These are phyloP conservation scores for Cytospora schulzeri DNA, from an alignment of 2,329 filamentous ascomycete species.

Conservation along the genomic window DNA sequence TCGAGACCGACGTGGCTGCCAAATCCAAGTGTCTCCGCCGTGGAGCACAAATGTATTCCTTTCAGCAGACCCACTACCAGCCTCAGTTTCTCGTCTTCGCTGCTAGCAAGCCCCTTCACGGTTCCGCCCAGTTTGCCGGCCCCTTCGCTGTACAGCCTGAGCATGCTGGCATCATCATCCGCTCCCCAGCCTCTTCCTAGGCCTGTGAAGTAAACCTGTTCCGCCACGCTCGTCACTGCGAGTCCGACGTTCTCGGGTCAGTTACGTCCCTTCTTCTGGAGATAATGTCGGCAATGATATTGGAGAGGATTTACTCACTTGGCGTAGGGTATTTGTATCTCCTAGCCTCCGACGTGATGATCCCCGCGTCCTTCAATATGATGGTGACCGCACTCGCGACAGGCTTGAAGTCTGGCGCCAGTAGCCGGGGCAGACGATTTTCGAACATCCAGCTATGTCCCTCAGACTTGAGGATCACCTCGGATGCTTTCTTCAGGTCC, in stretches of 20 bases:
- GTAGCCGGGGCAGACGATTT: slow-evolving; percentile 58
- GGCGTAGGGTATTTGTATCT: slow-evolving; percentile 60
- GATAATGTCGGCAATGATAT: no score
- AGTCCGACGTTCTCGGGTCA: neutral
- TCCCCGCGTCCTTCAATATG: slow-evolving; percentile 63
- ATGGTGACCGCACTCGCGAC: slow-evolving; percentile 61
- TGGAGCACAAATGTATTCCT: slow-evolving; percentile 47
- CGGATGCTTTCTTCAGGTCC: slow-evolving; percentile 45
- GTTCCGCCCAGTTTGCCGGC: slow-evolving; percentile 37
- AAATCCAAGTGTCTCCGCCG: slow-evolving; percentile 47
- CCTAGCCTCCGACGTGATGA: slow-evolving; percentile 68
- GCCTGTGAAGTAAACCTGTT: slow-evolving; percentile 65
- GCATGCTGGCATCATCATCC: slow-evolving; percentile 48
- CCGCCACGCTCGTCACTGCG: slow-evolving; percentile 59
- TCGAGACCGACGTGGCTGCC: slow-evolving; percentile 45
- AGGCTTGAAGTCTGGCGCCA: slow-evolving; percentile 54
- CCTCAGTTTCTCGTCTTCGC: slow-evolving; percentile 40
- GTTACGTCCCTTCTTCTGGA: neutral
- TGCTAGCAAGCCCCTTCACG: slow-evolving; percentile 33
- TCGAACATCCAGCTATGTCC: slow-evolving; percentile 65
- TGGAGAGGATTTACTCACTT: slow-evolving; percentile 30
- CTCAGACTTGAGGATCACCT: slow-evolving; percentile 48
- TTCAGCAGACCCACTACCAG: slow-evolving; percentile 44
- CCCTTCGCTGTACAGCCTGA: slow-evolving; percentile 47
- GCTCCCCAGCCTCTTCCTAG: slow-evolving; percentile 57